Base-by-base conservation (phyloP, 2,329 filamentous ascomycete species). In the Trichoderma koningiopsis region DNA sequence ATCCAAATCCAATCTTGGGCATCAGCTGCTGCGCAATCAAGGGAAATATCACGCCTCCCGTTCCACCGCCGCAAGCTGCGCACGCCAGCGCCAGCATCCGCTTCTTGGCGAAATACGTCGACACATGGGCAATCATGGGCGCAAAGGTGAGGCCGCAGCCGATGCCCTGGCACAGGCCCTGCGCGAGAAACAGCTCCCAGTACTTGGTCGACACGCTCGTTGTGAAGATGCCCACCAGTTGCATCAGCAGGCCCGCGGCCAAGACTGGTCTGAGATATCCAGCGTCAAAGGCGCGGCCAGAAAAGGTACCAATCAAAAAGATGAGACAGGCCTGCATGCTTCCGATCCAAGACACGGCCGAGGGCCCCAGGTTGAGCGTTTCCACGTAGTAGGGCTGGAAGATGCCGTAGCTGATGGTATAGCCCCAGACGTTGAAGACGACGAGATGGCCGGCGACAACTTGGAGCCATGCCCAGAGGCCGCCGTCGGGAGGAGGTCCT, bases 21-120 rank as follows among this genome's bases (percentile, higher is more conserved):
- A 90, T 78, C 13, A 91, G 77, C 66, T 88, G 84, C 73, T 84
- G 81, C 1, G 86, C 81, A 22, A 88, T 82, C 1, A 87, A 81
- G 0, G 90, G 89, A 74, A 89, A 92, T 3, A 91, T 81, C 27
- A 91, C 79, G 0, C 89, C 89, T 0, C 90, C 90, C 0, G 86
- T 86, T 0, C 84, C 85, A 31, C 87, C 87, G 0, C 90, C 91
- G 0, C 84, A 85, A 0, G 88, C 87, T 11, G 83, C 83, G 8
- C 89, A 82, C 0, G 87, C 87, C 22, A 91, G 82, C 0, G 89
- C 89, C 2, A 91, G 79, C 0, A 84, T 84, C 4, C 86, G 83
- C n/a, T 85, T 85, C n/a, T 77, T 84, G 10, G 81, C 81, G 72
- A 91, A 92, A 68, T 90, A 91, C 0, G 87, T 89, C 16, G 86